Conservation (phyloP, 495 filamentous ascomycete species). For the Neurospora discreta region DNA sequence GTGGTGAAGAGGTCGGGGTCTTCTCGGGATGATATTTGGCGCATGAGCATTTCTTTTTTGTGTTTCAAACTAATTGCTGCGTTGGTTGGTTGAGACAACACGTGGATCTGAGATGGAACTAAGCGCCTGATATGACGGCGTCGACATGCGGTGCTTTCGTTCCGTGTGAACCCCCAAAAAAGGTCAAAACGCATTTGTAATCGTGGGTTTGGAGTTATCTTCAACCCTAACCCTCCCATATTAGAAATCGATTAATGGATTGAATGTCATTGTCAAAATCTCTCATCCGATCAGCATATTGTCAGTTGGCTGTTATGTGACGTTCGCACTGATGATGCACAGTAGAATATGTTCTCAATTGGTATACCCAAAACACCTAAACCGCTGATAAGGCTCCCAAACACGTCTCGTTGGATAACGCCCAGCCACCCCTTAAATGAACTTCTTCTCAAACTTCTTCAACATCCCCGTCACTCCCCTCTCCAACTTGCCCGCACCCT, state of each 20-base stretch:
- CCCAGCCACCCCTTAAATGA: constrained; percentile 31
- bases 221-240: background rate
- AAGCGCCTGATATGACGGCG: background rate
- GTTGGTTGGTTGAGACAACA: no score
- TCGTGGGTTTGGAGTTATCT: background rate
- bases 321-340: background rate
- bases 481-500: constrained; percentile 58
- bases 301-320: background rate
- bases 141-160: background rate
- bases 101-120: background rate
- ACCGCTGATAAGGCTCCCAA: background rate
- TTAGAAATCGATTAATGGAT: background rate
- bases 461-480: constrained; percentile 69
- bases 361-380: background rate
- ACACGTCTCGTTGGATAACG: background rate
- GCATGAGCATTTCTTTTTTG: constrained; percentile 13
- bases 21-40: constrained; percentile 3
- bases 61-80: background rate
- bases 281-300: background rate
- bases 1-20: constrained; percentile 13
- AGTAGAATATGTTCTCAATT: background rate
- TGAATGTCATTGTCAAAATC: background rate
- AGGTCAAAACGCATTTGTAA: background rate
- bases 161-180: background rate
- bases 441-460: constrained; percentile 83